These are phyloP conservation scores for Colletotrichum tamarilloi DNA, from an alignment of 2,329 filamentous ascomycete genomes.

Conservation along the genomic window DNA sequence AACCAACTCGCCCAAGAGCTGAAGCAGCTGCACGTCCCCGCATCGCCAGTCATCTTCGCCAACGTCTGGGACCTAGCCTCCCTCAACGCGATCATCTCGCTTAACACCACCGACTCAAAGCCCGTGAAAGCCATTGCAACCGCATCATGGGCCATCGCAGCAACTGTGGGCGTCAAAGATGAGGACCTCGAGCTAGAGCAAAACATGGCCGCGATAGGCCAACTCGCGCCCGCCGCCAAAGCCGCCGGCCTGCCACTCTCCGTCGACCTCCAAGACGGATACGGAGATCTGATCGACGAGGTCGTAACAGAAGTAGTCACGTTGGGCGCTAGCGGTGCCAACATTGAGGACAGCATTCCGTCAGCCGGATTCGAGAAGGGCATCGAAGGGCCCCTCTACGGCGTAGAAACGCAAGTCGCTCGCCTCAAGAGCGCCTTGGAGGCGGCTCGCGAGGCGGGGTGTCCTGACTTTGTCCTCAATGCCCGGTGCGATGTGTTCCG, in stretches of 20 bases:
- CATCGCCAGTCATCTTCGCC: constrained; percentile 62
- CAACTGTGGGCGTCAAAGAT: constrained; percentile 55
- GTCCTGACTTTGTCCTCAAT: constrained; percentile 67
- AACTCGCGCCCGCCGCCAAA: constrained; percentile 55
- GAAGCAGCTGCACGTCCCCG: constrained; percentile 60
- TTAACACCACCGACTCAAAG: constrained; percentile 48
- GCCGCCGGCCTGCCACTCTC: constrained; percentile 59
- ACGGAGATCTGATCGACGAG: constrained; percentile 57
- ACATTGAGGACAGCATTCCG: constrained; percentile 65
- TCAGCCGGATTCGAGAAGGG: constrained; percentile 47
- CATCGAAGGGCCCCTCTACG: constrained; percentile 45
- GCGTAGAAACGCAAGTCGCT: constrained; percentile 57
- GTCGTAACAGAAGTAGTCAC: constrained; percentile 58
- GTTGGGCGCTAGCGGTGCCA: constrained; percentile 66
- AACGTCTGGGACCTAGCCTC: constrained; percentile 67
- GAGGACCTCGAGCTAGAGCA: constrained; percentile 60
- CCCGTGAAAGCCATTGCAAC: constrained; percentile 59
- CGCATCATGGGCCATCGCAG: constrained; percentile 62
- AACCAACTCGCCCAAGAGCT: constrained; percentile 49
- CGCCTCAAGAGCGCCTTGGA: constrained; percentile 56
- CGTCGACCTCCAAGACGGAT: constrained; percentile 71
- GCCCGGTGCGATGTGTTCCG: constrained; percentile 67
- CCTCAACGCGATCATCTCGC: constrained; percentile 55
- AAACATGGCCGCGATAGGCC: constrained; percentile 60
- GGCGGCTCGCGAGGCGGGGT: constrained; percentile 57